These are phyloP conservation scores for Echites panduratus DNA, from an alignment of 257 asterid species.

Conservation along the genomic window DNA sequence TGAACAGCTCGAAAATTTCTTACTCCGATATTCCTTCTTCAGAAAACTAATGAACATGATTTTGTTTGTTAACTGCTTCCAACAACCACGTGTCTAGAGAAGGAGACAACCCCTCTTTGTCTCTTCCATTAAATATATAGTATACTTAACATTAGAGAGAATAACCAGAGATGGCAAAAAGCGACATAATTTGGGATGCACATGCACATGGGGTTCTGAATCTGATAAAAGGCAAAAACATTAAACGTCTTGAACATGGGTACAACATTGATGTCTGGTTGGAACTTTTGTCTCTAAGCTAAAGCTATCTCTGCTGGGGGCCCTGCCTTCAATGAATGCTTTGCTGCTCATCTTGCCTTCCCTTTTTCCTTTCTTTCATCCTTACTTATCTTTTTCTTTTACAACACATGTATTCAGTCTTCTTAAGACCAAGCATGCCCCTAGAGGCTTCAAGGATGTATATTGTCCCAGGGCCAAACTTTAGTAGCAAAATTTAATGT, in stretches of 20 bases:
- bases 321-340: constrained; percentile 5
- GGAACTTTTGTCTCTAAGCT: constrained; percentile 13
- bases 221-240: neutral
- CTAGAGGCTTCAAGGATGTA: too few species aligned
- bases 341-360: neutral
- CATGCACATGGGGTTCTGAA: constrained; percentile 13
- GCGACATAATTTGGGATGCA: neutral
- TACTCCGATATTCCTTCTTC: neutral
- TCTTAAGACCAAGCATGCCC: too few species aligned
- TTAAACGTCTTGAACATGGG: neutral
- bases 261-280: neutral
- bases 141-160: neutral
- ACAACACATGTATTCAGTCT: too few species aligned
- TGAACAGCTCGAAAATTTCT: neutral
- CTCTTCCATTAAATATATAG: neutral
- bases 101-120: neutral
- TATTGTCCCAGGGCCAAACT: too few species aligned
- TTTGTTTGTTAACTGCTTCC: neutral
- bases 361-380: neutral
- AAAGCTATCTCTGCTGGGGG: constrained; percentile 2
- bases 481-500: too few species aligned
- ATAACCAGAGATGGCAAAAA: neutral
- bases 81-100: neutral
- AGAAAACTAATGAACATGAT: neutral
- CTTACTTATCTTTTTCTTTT: too few species aligned